These are phyloP conservation scores for Zalaria sp. DNA, from an alignment of 2,329 filamentous ascomycete species.

Conservation along the genomic window DNA sequence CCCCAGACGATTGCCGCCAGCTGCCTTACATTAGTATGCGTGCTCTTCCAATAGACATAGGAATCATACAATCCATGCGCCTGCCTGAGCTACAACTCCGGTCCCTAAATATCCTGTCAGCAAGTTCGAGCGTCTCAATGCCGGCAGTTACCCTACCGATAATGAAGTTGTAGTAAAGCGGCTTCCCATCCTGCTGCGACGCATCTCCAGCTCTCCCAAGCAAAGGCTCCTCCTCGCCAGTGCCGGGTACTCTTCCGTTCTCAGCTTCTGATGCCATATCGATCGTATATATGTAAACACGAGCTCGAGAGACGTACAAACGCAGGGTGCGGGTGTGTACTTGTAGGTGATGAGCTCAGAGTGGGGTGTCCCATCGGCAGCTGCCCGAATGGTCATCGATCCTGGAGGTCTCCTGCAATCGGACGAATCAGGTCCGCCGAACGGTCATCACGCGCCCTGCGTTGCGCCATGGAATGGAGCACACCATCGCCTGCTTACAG, in stretches of 20 bases:
- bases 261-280: neutral
- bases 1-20: slow-evolving; percentile 67
- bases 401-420: no score
- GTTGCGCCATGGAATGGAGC: no score
- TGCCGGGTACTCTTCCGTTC: slow-evolving; percentile 13
- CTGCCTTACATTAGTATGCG: slow-evolving; percentile 19
- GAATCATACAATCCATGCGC: slow-evolving; percentile 48
- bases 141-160: slow-evolving; percentile 39
- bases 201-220: slow-evolving; percentile 60
- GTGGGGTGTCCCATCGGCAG: no score
- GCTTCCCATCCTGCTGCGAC: slow-evolving; percentile 49
- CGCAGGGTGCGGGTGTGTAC: no score
- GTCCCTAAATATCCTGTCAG: slow-evolving; percentile 45
- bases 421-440: no score
- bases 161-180: slow-evolving; percentile 56
- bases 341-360: no score
- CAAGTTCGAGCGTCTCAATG: neutral
- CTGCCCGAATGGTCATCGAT: no score
- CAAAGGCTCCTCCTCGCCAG: slow-evolving; percentile 53
- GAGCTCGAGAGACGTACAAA: no score
- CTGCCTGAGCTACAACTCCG: slow-evolving; percentile 65
- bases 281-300: no score
- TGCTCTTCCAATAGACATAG: neutral
- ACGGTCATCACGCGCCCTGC: no score
- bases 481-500: no score